Percentiles rank a stretch among this genome's conserved stretches.
Conservation (phyloP, 1,284 basidiomycete genomes). For the Dichomitus squalens region DNA sequence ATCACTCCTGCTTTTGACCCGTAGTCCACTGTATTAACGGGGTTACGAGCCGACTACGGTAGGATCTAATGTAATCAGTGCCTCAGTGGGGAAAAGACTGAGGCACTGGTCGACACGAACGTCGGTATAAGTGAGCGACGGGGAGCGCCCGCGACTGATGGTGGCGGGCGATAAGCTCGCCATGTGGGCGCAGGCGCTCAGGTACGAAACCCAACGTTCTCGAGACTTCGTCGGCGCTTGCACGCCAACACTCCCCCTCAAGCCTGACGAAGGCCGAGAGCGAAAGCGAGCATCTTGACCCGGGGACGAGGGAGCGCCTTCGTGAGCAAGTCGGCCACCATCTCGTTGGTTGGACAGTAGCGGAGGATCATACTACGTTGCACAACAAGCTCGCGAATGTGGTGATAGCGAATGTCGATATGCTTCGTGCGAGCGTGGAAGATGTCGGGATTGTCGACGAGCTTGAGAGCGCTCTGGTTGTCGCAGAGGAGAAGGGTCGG, state of each 20-base stretch:
- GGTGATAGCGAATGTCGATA: conserved; percentile 40
- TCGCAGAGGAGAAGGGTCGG: conserved; percentile 31
- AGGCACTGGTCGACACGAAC: too few species aligned
- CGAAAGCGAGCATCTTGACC: neutral
- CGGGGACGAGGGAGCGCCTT: conserved; percentile 27
- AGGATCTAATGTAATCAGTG: too few species aligned
- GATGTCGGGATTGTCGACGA: conserved; percentile 31
- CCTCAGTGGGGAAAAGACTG: too few species aligned
- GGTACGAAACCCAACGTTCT: too few species aligned
- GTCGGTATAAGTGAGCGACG: too few species aligned
- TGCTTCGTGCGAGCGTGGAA: conserved; percentile 38
- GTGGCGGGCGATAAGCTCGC: too few species aligned
- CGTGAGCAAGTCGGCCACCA: conserved; percentile 35
- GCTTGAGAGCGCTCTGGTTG: conserved; percentile 35
- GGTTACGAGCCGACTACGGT: too few species aligned
- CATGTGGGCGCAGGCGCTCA: too few species aligned
- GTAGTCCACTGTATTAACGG: too few species aligned
- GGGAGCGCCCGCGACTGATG: too few species aligned
- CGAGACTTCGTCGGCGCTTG: too few species aligned
- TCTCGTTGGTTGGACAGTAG: conserved; percentile 25
- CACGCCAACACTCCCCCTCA: conserved; percentile 11
- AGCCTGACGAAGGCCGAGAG: neutral
- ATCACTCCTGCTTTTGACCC: too few species aligned
- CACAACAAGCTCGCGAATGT: conserved; percentile 33
- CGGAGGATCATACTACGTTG: conserved; percentile 15